Base-by-base conservation (phyloP, 306 rosid genomes). In the Ormosia semicastrata region DNA sequence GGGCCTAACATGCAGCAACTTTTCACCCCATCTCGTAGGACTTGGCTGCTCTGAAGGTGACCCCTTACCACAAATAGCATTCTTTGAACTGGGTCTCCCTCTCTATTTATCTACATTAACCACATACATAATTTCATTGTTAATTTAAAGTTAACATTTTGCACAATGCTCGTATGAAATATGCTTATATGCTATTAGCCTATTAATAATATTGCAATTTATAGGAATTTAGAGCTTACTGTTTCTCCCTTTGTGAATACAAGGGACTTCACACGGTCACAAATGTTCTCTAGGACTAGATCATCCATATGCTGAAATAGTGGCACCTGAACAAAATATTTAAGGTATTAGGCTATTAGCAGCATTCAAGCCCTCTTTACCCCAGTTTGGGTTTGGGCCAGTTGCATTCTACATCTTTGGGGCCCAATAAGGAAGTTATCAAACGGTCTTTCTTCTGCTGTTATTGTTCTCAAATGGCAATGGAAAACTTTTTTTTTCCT, bases 1-100 rank as follows among this genome's bases (percentile, higher is more conserved):
- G 98, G 99, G 2, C 99, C 98, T 66, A 95, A 83, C 98, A 92
- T 95, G 86, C 98, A 93, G 64, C 86, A 95, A 78, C 99, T 95
- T 66, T 93, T 88, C 9, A 95, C 89, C 5, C 98, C 99, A 14
- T 95, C 99, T 41, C 99, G 66, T 5, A 95, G 91, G 14, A 87
- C 85, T 85, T 95, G 99, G 84, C 91, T 93, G 78, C 98, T 95
- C 47, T 90, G 97, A 66, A 95, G 97, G 75, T 93, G 99, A 4
- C 99, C 99, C 75, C 99, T 87, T 29, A 93, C 99, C 1, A 95
- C 97, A 49, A 95, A 95, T 33, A 95, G 54, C 98, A 93, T 95
- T 82, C 99, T 92, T 49, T 90, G 94, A 67, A 95, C 99, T 34
- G 98, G 97, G 67, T 95, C 98, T 56, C 98, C 98, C 50, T 95